phyloP scores from a whole-genome alignment of 768 basidiomycete species.

The Amanita polypyramis region DNA sequence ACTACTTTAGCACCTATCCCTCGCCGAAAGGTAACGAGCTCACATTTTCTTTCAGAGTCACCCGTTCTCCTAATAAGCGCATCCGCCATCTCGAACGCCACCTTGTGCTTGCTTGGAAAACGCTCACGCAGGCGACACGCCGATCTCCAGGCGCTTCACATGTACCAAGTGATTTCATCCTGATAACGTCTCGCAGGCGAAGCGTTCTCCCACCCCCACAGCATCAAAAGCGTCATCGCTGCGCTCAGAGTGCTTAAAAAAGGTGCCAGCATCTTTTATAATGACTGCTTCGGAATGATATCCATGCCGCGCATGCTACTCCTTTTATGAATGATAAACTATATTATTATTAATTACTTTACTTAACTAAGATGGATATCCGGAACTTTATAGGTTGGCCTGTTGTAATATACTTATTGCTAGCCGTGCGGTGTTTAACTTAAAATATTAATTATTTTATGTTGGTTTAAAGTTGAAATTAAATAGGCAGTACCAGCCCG shows the following conservation, averaged over 20 bases:
- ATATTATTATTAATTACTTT: neutral
- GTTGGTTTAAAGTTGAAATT: too few relatives aligned
- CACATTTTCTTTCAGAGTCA: neutral
- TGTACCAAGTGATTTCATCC: constrained; percentile 50
- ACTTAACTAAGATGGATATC: too few relatives aligned
- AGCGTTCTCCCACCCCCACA: constrained; percentile 25
- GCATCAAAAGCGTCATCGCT: neutral
- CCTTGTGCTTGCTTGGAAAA: constrained; percentile 51
- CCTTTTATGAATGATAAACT: neutral
- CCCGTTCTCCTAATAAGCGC: constrained; percentile 17
- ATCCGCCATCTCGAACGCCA: constrained; percentile 45
- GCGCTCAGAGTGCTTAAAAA: constrained; percentile 1
- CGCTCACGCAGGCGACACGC: constrained; percentile 41
- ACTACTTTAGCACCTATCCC: neutral
- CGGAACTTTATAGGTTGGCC: too few relatives aligned
- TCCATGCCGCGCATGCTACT: neutral
- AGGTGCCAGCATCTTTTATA: neutral
- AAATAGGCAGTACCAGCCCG: too few relatives aligned
- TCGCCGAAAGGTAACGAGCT: neutral
- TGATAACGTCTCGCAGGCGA: constrained; percentile 46
- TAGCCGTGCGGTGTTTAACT: too few relatives aligned
- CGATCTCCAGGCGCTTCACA: constrained; percentile 41
- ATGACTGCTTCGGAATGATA: neutral
- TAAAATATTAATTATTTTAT: too few relatives aligned
- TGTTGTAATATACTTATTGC: neutral